Base-by-base conservation (phyloP, 352 stramenopile genomes). In the Phytophthora citrophthora region DNA sequence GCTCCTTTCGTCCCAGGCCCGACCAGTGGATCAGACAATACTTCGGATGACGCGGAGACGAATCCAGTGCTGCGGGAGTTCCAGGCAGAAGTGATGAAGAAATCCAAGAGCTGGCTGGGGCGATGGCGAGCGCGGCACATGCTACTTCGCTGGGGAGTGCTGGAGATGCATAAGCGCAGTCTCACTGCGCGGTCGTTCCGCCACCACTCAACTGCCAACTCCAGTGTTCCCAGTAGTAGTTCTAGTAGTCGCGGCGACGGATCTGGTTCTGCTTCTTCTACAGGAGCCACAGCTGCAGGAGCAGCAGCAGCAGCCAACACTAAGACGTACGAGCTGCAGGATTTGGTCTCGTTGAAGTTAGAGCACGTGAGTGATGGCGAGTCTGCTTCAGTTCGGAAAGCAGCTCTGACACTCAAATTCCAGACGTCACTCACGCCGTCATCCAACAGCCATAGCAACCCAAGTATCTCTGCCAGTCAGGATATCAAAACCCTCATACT, bases 21-120 rank as follows among this genome's bases (percentile, higher is more conserved):
- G 16, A 69, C 48, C 15, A 68, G 43, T 39, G 53, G 13, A 7
- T 54, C 40, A 29, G 50, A 72, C 27, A 61, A 15, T 41, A 8
- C n/a, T 11, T 34, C 24, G 10, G 54, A 68, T 15, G 62, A 68
- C 1, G 44, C 41, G 11, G 40, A 40, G 5, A 38, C 47, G 6
- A 18, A 66, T 1, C 57, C 71, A 0, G 44, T 89, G 23, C 56
- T 86, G 39, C 45, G 50, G 5, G 77, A 87, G 16, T 89, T 86
- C 43, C 60, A 74, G 11, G 49, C 65, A 0, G 75, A 92, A 15
- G 77, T 92, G 24, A 36, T 82, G 26, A 89, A 90, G 62, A 90
- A 89, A 29, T 88, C 75, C 31, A 76, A 85, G 18, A 84, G 78
- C 54, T 92, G 83, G 83, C 66, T 90, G 24, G 79, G 77, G 18